Percentiles rank a stretch among this genome's conserved stretches.
These are phyloP conservation scores for Trichophyton equinum DNA, from an alignment of 2,329 filamentous ascomycete genomes.

Conservation along the genomic window DNA sequence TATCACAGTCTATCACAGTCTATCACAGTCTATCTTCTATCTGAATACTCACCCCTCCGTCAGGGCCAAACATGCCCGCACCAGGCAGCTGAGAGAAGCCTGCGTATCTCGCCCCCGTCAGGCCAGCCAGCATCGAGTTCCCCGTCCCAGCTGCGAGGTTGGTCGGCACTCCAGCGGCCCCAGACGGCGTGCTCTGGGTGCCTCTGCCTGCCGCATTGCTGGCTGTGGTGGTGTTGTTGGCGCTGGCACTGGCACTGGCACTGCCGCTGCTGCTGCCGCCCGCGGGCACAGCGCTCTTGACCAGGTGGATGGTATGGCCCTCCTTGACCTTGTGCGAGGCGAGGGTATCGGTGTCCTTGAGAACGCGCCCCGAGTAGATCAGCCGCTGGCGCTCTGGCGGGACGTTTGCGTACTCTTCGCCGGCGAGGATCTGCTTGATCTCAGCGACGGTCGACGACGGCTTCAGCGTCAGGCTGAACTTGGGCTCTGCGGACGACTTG, in stretches of 20 bases:
- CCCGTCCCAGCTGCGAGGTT: conserved; percentile 44
- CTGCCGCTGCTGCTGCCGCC: conserved; percentile 26
- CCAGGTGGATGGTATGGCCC: conserved; percentile 89
- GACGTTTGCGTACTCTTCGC: conserved; percentile 70
- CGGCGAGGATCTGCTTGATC: conserved; percentile 78
- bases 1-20: not conserved
- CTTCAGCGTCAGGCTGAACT: conserved; percentile 69
- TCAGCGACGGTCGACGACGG: conserved; percentile 66
- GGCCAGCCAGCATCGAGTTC: conserved; percentile 76
- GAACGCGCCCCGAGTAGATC: conserved; percentile 92
- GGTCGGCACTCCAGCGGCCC: conserved; percentile 30
- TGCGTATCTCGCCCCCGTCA: conserved; percentile 88
- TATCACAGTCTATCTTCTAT: not conserved
- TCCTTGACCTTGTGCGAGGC: conserved; percentile 87
- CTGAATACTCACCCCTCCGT: conserved; percentile 65
- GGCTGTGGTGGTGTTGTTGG: conserved; percentile 18
- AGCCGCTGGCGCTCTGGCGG: conserved; percentile 80
- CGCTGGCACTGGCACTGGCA: conserved; percentile 10
- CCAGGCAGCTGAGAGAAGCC: conserved; percentile 73
- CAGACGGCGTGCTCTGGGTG: conserved; percentile 4
- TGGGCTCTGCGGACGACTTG: conserved; percentile 86
- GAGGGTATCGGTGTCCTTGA: conserved; percentile 86
- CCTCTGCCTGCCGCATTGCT: conserved; percentile 13
- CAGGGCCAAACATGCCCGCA: conserved; percentile 79
- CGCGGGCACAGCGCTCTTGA: conserved; percentile 82